Percentiles rank a stretch among this genome's conserved stretches.
phyloP scores from a whole-genome alignment of 169 alveolate genomes.

The Perkinsus marinus region DNA sequence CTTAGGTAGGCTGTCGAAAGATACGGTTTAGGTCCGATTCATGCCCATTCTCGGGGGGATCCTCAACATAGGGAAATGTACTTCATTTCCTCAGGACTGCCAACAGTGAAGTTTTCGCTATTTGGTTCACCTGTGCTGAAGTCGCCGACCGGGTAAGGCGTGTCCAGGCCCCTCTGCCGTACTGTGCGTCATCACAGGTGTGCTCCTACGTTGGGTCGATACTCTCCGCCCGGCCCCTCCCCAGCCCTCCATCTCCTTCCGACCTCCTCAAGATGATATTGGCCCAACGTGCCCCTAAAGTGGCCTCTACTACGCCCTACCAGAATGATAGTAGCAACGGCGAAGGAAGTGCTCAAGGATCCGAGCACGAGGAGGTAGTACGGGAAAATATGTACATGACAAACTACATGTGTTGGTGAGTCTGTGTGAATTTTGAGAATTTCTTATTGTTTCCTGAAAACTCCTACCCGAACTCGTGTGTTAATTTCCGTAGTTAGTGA shows the following conservation, averaged over 20 bases:
- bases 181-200: neutral
- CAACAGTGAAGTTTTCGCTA: neutral
- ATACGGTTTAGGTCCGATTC: no score
- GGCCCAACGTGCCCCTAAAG: neutral
- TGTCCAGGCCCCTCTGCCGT: neutral
- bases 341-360: neutral
- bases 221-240: neutral
- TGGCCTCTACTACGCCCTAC: neutral
- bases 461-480: no score
- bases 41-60: no score
- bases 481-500: no score
- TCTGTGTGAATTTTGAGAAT: no score
- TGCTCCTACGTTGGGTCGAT: neutral
- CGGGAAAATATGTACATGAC: no score
- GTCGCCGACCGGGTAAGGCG: neutral
- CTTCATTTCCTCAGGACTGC: neutral
- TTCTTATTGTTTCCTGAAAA: no score
- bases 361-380: neutral
- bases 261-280: neutral
- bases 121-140: neutral
- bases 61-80: no score
- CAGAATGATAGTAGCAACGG: neutral
- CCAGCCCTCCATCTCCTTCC: neutral
- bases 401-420: no score
- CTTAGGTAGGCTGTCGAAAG: neutral